phyloP scores from a whole-genome alignment of 2,329 filamentous ascomycete genomes.

The Colletotrichum sp. region DNA sequence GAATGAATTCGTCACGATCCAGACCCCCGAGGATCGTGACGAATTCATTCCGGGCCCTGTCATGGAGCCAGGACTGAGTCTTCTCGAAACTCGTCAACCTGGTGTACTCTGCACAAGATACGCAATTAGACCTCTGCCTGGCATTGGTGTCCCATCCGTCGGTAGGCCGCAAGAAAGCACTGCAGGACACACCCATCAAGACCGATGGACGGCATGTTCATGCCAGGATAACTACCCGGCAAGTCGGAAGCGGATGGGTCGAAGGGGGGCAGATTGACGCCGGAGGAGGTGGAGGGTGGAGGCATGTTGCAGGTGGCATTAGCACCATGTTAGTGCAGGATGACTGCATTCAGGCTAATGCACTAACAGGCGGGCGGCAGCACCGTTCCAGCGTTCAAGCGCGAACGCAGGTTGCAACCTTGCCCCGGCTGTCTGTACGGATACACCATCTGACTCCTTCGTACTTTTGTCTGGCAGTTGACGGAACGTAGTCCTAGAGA shows the following conservation, averaged over 20 bases:
- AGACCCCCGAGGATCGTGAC: background rate
- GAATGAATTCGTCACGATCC: background rate
- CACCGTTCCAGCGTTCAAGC: background rate
- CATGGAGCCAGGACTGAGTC: background rate
- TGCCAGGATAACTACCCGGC: background rate
- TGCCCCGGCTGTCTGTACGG: background rate
- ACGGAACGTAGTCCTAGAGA: background rate
- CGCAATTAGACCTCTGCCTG: background rate
- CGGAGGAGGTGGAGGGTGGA: background rate
- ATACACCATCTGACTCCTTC: background rate
- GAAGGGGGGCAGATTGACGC: background rate
- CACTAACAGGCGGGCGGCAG: conserved; percentile 8
- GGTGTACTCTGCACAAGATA: background rate
- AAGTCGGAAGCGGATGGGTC: conserved; percentile 13
- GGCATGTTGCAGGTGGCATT: background rate
- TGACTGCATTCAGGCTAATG: conserved; percentile 8
- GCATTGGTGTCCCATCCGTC: background rate
- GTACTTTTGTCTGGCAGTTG: background rate
- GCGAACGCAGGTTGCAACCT: background rate
- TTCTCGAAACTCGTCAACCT: background rate
- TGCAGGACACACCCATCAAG: background rate
- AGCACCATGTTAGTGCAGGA: conserved; percentile 8
- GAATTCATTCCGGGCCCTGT: background rate
- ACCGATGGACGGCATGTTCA: background rate
- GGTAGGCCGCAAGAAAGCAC: background rate